Conservation (phyloP, 805 yeast genomes). For the Citeromyces nyonsensis region DNA sequence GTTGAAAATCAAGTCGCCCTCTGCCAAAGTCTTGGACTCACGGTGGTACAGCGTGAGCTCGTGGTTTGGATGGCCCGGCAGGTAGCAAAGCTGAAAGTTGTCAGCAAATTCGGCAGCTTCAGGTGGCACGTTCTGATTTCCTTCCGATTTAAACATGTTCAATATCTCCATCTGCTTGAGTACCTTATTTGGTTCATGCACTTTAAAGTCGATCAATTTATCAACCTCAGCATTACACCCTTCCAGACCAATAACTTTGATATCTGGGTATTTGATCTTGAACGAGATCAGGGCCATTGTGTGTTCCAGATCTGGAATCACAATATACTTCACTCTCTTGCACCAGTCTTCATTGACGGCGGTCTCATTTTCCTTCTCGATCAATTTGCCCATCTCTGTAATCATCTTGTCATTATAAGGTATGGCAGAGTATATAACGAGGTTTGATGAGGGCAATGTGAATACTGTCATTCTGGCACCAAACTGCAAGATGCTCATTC, state of each 20-base stretch:
- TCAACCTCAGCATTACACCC: slow-evolving; percentile 19
- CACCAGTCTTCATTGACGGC: slow-evolving; percentile 16
- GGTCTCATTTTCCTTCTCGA: slow-evolving; percentile 10
- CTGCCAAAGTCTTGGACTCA: slow-evolving; percentile 29
- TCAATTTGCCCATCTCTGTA: slow-evolving; percentile 16
- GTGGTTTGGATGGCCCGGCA: slow-evolving; percentile 41
- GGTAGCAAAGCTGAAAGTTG: slow-evolving; percentile 36
- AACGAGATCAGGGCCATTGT: slow-evolving; percentile 45
- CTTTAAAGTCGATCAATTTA: slow-evolving; percentile 20
- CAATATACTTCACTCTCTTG: slow-evolving; percentile 26
- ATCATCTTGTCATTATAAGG: slow-evolving; percentile 34
- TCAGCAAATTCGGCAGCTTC: slow-evolving; percentile 15
- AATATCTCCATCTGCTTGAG: slow-evolving; percentile 15
- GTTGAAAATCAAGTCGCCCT: slow-evolving; percentile 49
- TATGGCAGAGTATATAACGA: slow-evolving; percentile 41
- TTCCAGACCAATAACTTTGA: slow-evolving; percentile 39
- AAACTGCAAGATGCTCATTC: slow-evolving; percentile 13
- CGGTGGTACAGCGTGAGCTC: slow-evolving; percentile 39
- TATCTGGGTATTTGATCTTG: slow-evolving; percentile 29
- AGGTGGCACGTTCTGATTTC: slow-evolving; percentile 13
- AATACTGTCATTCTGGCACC: slow-evolving; percentile 24
- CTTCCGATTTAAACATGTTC: slow-evolving; percentile 15
- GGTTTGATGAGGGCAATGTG: slow-evolving; percentile 8
- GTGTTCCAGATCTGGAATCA: slow-evolving; percentile 53
- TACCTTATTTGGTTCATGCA: slow-evolving; percentile 16